Percentiles rank a stretch among this genome's conserved stretches.
Evolutionary conservation across 192 early-diverging fungal species (phyloP).

Genomic region (Rhizophagus sp.): DNA sequence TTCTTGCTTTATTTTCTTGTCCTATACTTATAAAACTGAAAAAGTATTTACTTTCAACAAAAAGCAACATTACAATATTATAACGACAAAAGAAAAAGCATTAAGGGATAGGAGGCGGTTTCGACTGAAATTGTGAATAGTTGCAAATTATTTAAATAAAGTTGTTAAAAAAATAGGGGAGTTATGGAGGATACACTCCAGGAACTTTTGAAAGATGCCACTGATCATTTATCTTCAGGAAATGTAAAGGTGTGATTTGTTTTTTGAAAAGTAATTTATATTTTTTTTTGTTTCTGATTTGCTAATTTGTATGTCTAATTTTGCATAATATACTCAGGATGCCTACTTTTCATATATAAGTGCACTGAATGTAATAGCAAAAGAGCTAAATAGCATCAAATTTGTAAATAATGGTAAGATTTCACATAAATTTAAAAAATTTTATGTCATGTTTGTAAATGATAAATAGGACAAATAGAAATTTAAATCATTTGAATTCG

Average conservation of each 20-base stretch:
- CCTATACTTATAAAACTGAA: background rate
- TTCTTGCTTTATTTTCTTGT: background rate
- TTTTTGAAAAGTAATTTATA: background rate
- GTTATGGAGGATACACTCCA: constrained; percentile 45
- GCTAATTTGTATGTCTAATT: background rate
- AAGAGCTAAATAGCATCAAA: constrained; percentile 52
- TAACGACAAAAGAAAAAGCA: background rate
- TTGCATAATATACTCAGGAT: constrained; percentile 41
- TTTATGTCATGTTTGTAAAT: constrained; percentile 2
- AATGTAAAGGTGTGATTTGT: constrained; percentile 48
- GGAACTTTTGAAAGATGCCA: constrained; percentile 39
- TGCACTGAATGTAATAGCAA: constrained; percentile 43
- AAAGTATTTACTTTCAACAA: constrained; percentile 4
- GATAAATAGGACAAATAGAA: background rate
- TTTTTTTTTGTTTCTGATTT: background rate
- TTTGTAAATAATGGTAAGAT: constrained; percentile 61
- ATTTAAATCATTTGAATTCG: background rate
- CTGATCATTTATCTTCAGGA: constrained; percentile 42
- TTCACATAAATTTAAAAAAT: background rate
- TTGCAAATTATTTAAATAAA: background rate
- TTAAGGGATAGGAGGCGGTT: background rate
- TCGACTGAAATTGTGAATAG: background rate
- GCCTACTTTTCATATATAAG: constrained; percentile 52
- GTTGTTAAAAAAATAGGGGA: background rate
- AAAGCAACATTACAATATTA: constrained; percentile 6